Evolutionary conservation across 2,329 filamentous ascomycete species (phyloP), one percentile per base, ranked within the genome.

Genomic region (Calonectria fujianensis): DNA sequence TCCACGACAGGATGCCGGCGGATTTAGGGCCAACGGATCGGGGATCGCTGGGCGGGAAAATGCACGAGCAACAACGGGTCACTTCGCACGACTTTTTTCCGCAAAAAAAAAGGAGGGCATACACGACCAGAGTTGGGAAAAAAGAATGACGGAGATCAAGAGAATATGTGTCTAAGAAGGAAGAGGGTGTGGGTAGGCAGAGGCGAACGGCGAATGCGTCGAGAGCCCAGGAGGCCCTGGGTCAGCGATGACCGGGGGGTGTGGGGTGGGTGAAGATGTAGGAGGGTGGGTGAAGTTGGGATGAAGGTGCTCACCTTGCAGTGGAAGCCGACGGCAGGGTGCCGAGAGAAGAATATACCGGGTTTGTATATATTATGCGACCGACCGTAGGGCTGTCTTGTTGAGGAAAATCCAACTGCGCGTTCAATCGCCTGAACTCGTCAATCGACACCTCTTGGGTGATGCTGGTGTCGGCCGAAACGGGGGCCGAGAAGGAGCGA

Each of bases 321-420:
- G 74, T 82, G 67, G 79, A 72, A 74, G 74, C 77, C 63, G 80
- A 77, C 68, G 77, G 77, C 64, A 80, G 77, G 67, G 77, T 75
- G 75, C 73, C 79, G 68, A 79, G 72, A 32, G 78, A 75, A 32
- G 78, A 75, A 51, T 79, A 73, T 48, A 71, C 74, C 70, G 77
- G 74, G 65, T 74, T 78, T 52, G 79, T 75, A 66, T 77, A 79
- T 72, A 78, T 75, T 79, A 82, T 80, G 63, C 82, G 82, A 78
- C 87, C 87, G 79, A 88, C 87, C 66, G 87, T 87, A 79, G 88
- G 87, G 82, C 87, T 89, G 79, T 89, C 87, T 79, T 86, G 85
- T 77, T 83, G 77, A 72, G 75, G 78, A 75, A 80, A 66, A 67
- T 75, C 76, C 70, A 79, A 52, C 10, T 67, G 57, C 74, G 75